phyloP scores from a whole-genome alignment of 2,329 filamentous ascomycete genomes.

The Colletotrichum sp. region DNA sequence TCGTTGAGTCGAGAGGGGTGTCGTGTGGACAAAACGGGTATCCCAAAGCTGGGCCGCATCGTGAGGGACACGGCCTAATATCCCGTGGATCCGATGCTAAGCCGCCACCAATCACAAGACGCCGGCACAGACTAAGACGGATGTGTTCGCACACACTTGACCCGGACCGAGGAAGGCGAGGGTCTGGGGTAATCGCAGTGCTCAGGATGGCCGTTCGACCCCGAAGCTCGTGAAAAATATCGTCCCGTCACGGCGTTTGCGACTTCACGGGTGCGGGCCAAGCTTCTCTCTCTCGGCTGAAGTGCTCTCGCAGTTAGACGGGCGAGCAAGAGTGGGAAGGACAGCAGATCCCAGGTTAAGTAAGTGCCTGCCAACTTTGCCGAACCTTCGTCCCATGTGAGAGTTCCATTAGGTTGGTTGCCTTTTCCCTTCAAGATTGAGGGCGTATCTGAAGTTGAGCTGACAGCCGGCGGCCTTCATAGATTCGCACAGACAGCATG shows the following conservation, averaged over 20 bases:
- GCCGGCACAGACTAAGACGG: not conserved
- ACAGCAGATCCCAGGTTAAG: not conserved
- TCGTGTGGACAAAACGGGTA: not conserved
- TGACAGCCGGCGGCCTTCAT: not conserved
- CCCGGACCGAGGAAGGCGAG: conserved; percentile 7
- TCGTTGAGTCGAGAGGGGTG: not conserved
- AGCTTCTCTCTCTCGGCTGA: not conserved
- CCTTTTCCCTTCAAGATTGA: not conserved
- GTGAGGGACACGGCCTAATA: not conserved
- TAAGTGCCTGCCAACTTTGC: not conserved
- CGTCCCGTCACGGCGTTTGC: not conserved
- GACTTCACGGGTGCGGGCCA: not conserved
- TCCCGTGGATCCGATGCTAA: not conserved
- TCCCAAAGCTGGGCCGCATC: not conserved
- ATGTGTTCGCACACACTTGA: conserved; percentile 4
- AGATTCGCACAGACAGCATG: not conserved
- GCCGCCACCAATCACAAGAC: not conserved
- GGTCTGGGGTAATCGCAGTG: not conserved
- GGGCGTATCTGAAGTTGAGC: not conserved
- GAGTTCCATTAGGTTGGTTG: not conserved
- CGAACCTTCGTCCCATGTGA: not conserved
- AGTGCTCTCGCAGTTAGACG: not conserved
- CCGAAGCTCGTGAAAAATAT: not conserved
- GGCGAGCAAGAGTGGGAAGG: not conserved
- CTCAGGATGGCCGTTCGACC: not conserved